Evolutionary conservation across 1,139 yeast genomes (phyloP), one percentile per base, ranked within the genome.

Genomic region (Yamadazyma triangularis): DNA sequence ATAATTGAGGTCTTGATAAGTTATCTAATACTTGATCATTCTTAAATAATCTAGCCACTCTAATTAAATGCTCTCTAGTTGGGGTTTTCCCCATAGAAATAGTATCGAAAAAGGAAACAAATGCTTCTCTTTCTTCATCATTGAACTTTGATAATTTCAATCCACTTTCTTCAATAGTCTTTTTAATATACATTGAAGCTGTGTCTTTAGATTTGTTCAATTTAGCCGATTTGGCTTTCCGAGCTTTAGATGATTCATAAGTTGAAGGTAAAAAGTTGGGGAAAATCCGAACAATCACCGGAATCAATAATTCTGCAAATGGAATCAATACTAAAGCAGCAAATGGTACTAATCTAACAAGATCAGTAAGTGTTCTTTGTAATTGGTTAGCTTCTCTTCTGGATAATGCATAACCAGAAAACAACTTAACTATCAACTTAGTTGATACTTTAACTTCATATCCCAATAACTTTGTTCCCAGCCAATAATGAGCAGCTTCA

Each of bases 11-110:
- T 48, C 97, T 77, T 24, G 94, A 80, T 53, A 87, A 73, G 61
- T 91, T 91, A 64, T 91, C 98, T 50, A 91, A 73, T 23, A 93
- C 93, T 47, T 86, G 79, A 60, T 91, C 98, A 58, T 91, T 96
- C 56, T 86, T 88, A 64, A 89, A 91, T 58, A 88, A 58, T 49
- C 93, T 74, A 7, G 97, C 96, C 26, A 91, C 97, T 42, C 76
- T 73, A 36, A 85, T 68, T 37, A 89, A 64, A 53, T 86, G 89
- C 32, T 85, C 88, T 41, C 79, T 74, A 21, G 83, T 65, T 26
- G 96, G 96, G 29, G 76, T 76, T 40, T 79, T 73, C 23, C 75
- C 75, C 39, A 59, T 37, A 24, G 73, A 68, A 36, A 88, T 75
- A 43, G 76, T 82, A 43, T 73, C 66, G 67, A 86, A 86, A 50